Conservation (phyloP, 495 filamentous ascomycete genomes). For the Penicillium argentinense region DNA sequence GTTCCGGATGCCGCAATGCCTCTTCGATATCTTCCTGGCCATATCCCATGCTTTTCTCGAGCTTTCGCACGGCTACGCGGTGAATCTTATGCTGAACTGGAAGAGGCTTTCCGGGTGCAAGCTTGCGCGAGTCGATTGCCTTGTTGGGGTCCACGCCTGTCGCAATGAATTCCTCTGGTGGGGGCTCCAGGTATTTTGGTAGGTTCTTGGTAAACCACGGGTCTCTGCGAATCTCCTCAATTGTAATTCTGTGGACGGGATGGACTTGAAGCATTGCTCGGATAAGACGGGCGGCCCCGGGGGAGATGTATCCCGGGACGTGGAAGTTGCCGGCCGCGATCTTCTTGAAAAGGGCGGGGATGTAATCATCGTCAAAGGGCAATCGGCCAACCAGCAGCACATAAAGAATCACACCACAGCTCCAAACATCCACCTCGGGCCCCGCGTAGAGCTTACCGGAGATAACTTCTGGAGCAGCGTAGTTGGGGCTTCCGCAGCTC, state of each 20-base stretch:
- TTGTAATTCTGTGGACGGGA: constrained; percentile 87
- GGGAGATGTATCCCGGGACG: constrained; percentile 82
- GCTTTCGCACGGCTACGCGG: constrained; percentile 86
- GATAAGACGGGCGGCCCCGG: constrained; percentile 82
- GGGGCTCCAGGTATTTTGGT: constrained; percentile 79
- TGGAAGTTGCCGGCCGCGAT: constrained; percentile 88
- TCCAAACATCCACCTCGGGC: constrained; percentile 98
- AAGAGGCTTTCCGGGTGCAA: constrained; percentile 73
- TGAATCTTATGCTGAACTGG: constrained; percentile 86
- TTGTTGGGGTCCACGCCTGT: constrained; percentile 90
- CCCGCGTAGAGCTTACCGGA: constrained; percentile 96
- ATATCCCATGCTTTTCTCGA: constrained; percentile 97
- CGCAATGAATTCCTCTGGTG: constrained; percentile 90
- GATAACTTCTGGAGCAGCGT: constrained; percentile 96
- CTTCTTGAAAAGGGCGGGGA: constrained; percentile 82
- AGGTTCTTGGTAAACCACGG: constrained; percentile 91
- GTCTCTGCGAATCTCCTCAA: constrained; percentile 90
- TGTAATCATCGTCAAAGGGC: constrained; percentile 97
- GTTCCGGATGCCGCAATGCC: constrained; percentile 84
- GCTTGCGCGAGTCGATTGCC: constrained; percentile 75
- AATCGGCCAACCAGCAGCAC: constrained; percentile 88
- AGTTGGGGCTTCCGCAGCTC: constrained; percentile 96
- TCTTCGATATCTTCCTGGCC: constrained; percentile 92
- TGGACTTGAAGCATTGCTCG: constrained; percentile 93
- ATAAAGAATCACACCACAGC: constrained; percentile 97